Evolutionary conservation across 2,329 filamentous ascomycete genomes (phyloP), one percentile per base, ranked within the genome.

Genomic region (Monosporascus sp.): DNA sequence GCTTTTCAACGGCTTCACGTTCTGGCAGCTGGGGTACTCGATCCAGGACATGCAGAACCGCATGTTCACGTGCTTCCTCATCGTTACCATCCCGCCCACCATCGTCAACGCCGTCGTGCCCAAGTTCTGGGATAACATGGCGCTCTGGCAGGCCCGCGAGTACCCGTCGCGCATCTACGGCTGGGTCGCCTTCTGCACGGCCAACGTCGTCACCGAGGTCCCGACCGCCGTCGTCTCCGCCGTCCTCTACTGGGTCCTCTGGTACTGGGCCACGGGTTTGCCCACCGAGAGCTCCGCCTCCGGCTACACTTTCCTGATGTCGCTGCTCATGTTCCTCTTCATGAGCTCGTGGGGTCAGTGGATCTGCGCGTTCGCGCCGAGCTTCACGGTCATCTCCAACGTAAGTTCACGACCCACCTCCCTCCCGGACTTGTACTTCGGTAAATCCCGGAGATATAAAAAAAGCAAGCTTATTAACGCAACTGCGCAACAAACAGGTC

Each of bases 331-430:
- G 72, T 90, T 84, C 74, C 68, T 92, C 7, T 92, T 91, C 76
- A 81, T 85, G 67, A 80, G 79, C 35, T 84, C 77, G 59, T 92
- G 85, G 88, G 90, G 87, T 20, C 89, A 91, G 66, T 93, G 88
- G 88, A 90, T 94, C 60, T 88, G 85, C 57, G 89, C 90, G 1
- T 91, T 91, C 68, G 87, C 89, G 0, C 88, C 89, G 0, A 85
- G 78, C 41, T 90, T 90, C 71, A 89, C 87, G 1, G 87, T 90
- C 57, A 90, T 92, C 58, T 83, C 83, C 44, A 90, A 92, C 63
- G 72, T 71, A 55, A 70, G 72, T 66, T 5, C 15, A 64, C 37
- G 31, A 35, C 8, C n/a, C 11, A 41, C n/a, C 17, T 47, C 11
- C 5, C 24, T 1, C 3, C 1, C 3, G 24, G 18, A 35, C 22